Base-by-base conservation (phyloP, 1,139 yeast species). In the Protomyces pachydermus region DNA sequence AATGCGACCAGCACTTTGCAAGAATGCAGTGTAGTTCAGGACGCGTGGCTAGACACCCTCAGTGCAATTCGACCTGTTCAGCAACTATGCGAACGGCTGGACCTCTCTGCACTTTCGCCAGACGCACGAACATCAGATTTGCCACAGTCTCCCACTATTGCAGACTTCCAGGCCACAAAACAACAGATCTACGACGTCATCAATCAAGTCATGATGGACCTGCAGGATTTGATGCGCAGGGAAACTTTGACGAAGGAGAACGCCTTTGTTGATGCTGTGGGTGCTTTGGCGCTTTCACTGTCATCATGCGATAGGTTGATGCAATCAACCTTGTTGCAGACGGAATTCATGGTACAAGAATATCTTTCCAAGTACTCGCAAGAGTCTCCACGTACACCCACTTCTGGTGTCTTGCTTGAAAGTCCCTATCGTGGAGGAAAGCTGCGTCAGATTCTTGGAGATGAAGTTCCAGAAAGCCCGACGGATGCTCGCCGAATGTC, bases 151-250 rank as follows among this genome's bases (percentile, higher is more conserved):
- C 67, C 69, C 35, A 66, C 69, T 8, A 61, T 65, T 20, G 52
- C 64, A 45, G 95, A 89, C 62, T 89, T 88, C 72, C 82, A 86
- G 72, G 87, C 86, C 68, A 78, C 82, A 57, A 91, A 90, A 71
- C 97, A 90, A 72, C 80, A 82, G 23, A 74, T 88, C 53, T 93
- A 90, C 73, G 86, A 87, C 69, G 75, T 81, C 4, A 78, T 87
- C 51, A 78, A 85, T 6, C 81, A 81, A 35, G 78, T 89, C 16
- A 79, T 88, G 34, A 81, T 87, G 80, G 83, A 86, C 34, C 80
- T 89, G 0, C 95, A 88, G 70, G 81, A 85, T 3, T 76, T 88
- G 20, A 86, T 95, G 0, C 18, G 25, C 23, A 32, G 42, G 3
- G 55, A 57, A n/a, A 20, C 12, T 5, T 8, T 37, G 48, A 18